These are phyloP conservation scores for Coleophoma cylindrospora DNA, from an alignment of 2,329 filamentous ascomycete genomes.

Conservation along the genomic window DNA sequence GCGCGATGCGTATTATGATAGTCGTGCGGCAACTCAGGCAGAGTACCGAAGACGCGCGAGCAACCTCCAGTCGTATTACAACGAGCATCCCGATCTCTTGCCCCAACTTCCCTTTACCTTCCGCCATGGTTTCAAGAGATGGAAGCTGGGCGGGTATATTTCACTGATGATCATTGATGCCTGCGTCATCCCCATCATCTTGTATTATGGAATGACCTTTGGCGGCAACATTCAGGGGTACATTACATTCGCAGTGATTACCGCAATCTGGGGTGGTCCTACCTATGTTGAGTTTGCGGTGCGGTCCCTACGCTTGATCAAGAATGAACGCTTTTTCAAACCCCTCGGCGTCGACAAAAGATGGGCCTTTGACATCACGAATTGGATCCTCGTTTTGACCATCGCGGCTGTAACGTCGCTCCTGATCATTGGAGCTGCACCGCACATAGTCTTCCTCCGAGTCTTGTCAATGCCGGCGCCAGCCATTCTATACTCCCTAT, in stretches of 20 bases:
- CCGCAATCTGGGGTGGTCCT: conserved; percentile 49
- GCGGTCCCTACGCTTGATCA: conserved; percentile 42
- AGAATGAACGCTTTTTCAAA: conserved; percentile 42
- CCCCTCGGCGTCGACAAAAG: conserved; percentile 39
- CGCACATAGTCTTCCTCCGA: conserved; percentile 42
- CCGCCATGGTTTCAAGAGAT: conserved; percentile 19
- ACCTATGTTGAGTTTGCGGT: conserved; percentile 48
- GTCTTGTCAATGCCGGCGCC: conserved; percentile 47
- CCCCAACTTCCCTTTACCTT: conserved; percentile 19
- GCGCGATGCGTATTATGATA: conserved; percentile 15
- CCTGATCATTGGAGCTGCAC: conserved; percentile 45
- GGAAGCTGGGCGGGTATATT: conserved; percentile 20
- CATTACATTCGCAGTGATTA: conserved; percentile 46
- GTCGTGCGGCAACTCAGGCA: conserved; percentile 14
- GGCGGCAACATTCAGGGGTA: conserved; percentile 28
- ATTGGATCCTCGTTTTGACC: conserved; percentile 33
- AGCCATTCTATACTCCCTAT: conserved; percentile 43
- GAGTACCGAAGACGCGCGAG: conserved; percentile 15
- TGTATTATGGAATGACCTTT: conserved; percentile 46
- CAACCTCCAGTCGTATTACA: conserved; percentile 17
- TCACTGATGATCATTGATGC: conserved; percentile 43
- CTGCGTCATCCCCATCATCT: conserved; percentile 42
- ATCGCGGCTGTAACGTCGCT: conserved; percentile 45
- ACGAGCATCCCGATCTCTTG: conserved; percentile 15
- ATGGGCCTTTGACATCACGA: conserved; percentile 46